Evolutionary conservation across 768 basidiomycete species (phyloP).

Genomic region (Cystofilobasidium capitatum): DNA sequence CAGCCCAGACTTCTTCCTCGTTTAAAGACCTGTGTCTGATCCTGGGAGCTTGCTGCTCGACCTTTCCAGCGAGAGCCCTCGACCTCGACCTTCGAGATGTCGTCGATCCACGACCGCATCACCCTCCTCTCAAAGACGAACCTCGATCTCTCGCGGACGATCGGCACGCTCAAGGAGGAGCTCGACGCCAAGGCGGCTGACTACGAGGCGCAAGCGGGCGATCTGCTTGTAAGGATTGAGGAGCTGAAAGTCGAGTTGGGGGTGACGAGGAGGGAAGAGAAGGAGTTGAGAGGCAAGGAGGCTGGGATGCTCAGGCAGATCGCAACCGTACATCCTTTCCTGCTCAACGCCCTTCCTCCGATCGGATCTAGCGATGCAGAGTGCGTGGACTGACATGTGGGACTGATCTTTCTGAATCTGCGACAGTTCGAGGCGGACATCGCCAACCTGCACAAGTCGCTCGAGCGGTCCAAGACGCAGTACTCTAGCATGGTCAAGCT

Average conservation of each 20-base stretch:
- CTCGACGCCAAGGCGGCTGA: slow-evolving; percentile 21
- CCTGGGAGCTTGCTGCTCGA: background rate
- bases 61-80: slow-evolving; percentile 7
- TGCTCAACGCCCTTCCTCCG: background rate
- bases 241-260: slow-evolving; percentile 11
- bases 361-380: no score
- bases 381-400: no score
- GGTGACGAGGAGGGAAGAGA: slow-evolving; percentile 13
- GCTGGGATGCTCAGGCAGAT: slow-evolving; percentile 10
- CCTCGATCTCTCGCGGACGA: slow-evolving; percentile 13
- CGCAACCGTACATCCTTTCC: slow-evolving; percentile 4
- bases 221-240: slow-evolving; percentile 18
- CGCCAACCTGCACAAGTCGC: slow-evolving; percentile 11
- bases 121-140: slow-evolving; percentile 3
- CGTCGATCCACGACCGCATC: slow-evolving; percentile 14
- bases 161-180: slow-evolving; percentile 14
- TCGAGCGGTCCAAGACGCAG: slow-evolving; percentile 5
- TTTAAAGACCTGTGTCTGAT: background rate
- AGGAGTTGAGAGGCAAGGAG: slow-evolving; percentile 22
- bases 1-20: background rate
- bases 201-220: slow-evolving; percentile 7
- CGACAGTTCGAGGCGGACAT: slow-evolving; percentile 25
- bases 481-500: slow-evolving; percentile 18
- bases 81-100: slow-evolving; percentile 1
- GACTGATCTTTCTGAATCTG: no score